Evolutionary conservation across 2,329 filamentous ascomycete species (phyloP).

Genomic region (Stemphylium vesicarium): DNA sequence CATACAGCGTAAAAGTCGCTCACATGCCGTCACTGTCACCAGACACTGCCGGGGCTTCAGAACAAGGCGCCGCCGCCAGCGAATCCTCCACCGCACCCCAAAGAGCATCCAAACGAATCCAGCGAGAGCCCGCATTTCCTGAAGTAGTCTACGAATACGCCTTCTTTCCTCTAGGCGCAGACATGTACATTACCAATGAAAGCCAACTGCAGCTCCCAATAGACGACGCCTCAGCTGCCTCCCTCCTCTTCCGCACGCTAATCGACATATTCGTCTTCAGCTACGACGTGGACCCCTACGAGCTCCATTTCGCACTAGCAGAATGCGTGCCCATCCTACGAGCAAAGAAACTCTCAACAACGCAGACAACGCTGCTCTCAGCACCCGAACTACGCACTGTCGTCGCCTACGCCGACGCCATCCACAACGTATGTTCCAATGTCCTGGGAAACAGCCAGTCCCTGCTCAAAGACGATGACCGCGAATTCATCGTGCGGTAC

Average conservation of each 20-base stretch:
- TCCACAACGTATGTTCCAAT: background rate
- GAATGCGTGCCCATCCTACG: background rate
- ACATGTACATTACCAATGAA: too few species aligned
- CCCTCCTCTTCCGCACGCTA: background rate
- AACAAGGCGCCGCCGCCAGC: too few species aligned
- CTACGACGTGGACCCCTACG: background rate
- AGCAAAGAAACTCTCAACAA: background rate
- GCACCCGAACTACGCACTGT: background rate
- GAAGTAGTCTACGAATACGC: too few species aligned
- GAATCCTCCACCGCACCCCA: too few species aligned
- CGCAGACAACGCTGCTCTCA: background rate
- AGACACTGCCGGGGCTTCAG: too few species aligned
- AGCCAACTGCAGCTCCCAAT: background rate
- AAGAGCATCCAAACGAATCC: too few species aligned
- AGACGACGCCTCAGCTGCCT: background rate
- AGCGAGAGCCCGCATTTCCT: too few species aligned
- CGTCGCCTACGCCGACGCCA: background rate
- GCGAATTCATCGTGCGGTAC: background rate
- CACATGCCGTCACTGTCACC: too few species aligned
- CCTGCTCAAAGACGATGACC: constrained; percentile 3
- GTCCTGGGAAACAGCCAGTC: background rate
- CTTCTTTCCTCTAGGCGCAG: too few species aligned
- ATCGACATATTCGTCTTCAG: constrained; percentile 6
- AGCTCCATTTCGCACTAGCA: background rate
- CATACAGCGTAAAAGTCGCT: too few species aligned